Evolutionary conservation across 2,329 filamentous ascomycete species (phyloP).

Genomic region (Gnomoniopsis sp.): DNA sequence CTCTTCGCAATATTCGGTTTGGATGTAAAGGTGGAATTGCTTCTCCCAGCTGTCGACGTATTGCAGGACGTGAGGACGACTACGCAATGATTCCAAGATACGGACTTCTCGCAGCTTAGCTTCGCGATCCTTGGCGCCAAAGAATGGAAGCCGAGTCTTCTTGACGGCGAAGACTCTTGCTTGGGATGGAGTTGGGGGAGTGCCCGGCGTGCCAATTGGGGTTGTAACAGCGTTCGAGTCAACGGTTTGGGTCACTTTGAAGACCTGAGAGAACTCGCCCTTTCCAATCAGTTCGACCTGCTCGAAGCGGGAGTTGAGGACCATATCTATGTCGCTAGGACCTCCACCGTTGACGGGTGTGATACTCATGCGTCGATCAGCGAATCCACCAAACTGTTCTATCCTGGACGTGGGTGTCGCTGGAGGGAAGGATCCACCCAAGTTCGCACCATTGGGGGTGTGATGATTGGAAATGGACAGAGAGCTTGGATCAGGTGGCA

Average conservation of each 20-base stretch:
- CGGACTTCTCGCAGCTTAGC: slow-evolving; percentile 80
- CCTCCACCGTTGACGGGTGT: slow-evolving; percentile 68
- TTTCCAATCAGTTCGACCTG: slow-evolving; percentile 77
- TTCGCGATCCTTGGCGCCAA: slow-evolving; percentile 75
- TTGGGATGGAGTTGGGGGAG: slow-evolving; percentile 51
- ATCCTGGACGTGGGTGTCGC: slow-evolving; percentile 76
- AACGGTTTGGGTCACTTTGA: slow-evolving; percentile 60
- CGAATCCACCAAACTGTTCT: slow-evolving; percentile 49
- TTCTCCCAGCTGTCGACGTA: slow-evolving; percentile 87
- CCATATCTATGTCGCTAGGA: slow-evolving; percentile 72
- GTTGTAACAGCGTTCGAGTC: slow-evolving; percentile 30
- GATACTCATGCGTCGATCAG: slow-evolving; percentile 56
- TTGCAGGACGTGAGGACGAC: slow-evolving; percentile 80
- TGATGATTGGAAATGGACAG: slow-evolving; percentile 70
- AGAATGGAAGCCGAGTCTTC: slow-evolving; percentile 79
- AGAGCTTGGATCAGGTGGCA: slow-evolving; percentile 75
- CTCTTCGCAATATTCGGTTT: slow-evolving; percentile 95
- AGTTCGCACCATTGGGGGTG: slow-evolving; percentile 8
- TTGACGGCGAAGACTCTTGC: slow-evolving; percentile 84
- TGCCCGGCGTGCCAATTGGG: slow-evolving; percentile 45
- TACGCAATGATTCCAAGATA: slow-evolving; percentile 71
- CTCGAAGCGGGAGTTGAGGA: slow-evolving; percentile 71
- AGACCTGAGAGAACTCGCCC: slow-evolving; percentile 93
- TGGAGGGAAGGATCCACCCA: slow-evolving; percentile 49
- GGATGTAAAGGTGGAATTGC: slow-evolving; percentile 84